Conservation (phyloP, 805 yeast genomes). For the Clavispora fructus region DNA sequence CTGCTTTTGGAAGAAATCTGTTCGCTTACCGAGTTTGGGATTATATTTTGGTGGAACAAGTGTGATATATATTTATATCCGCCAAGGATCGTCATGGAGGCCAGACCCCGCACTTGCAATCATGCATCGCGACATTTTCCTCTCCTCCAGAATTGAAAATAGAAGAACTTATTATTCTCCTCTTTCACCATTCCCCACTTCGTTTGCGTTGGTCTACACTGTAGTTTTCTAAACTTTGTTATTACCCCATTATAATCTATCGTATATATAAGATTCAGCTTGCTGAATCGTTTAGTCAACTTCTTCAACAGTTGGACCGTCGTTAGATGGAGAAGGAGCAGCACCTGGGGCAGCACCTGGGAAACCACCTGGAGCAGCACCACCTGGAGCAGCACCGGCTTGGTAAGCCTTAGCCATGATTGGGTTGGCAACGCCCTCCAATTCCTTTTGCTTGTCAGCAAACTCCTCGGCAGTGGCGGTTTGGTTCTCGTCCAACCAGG, state of each 20-base stretch:
- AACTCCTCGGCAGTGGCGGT: conserved; percentile 91
- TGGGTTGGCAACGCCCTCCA: conserved; percentile 93
- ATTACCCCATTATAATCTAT: conserved; percentile 1
- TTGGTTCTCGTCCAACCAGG: conserved; percentile 91
- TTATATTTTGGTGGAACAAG: too few relatives aligned
- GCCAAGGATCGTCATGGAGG: too few relatives aligned
- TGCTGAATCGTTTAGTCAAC: conserved; percentile 35
- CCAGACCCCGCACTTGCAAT: too few relatives aligned
- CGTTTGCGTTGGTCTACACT: too few relatives aligned
- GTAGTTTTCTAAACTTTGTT: too few relatives aligned
- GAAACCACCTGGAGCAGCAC: conserved; percentile 44
- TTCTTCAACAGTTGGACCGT: conserved; percentile 52
- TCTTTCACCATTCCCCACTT: too few relatives aligned
- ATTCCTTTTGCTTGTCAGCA: conserved; percentile 90
- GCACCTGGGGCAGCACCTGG: conserved; percentile 55
- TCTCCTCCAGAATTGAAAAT: too few relatives aligned
- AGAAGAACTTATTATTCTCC: too few relatives aligned
- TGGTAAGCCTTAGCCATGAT: conserved; percentile 96
- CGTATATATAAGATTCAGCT: conserved; percentile 2
- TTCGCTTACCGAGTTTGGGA: too few relatives aligned
- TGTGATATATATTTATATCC: too few relatives aligned
- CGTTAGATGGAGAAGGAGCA: conserved; percentile 32
- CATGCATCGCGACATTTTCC: too few relatives aligned
- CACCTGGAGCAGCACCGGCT: conserved; percentile 81
- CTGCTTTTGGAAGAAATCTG: too few relatives aligned